These are phyloP conservation scores for Phytophthora pseudosyringae DNA, from an alignment of 352 stramenopile genomes.

Conservation along the genomic window DNA sequence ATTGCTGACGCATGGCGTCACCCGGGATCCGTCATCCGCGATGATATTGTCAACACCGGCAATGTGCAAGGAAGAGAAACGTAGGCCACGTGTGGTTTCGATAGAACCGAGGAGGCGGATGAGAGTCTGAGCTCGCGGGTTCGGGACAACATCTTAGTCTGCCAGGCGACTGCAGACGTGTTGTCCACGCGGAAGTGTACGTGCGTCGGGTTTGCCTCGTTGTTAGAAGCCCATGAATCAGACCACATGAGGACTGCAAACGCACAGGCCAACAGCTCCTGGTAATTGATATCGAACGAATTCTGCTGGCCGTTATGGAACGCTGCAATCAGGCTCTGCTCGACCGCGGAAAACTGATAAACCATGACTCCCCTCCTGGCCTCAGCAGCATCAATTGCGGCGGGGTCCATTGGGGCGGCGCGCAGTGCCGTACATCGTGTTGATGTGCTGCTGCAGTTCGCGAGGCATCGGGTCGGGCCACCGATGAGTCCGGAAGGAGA, in stretches of 20 bases:
- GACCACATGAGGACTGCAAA: slow-evolving; percentile 3
- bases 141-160: slow-evolving; percentile 11
- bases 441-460: slow-evolving; percentile 2
- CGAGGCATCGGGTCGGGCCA: not conserved
- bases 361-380: not conserved
- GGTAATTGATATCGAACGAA: slow-evolving; percentile 12
- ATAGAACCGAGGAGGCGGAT: slow-evolving; percentile 1
- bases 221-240: not conserved
- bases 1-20: not conserved
- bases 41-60: slow-evolving; percentile 5
- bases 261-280: slow-evolving; percentile 1
- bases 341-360: not conserved
- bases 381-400: not conserved
- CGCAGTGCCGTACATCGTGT: not conserved
- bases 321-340: not conserved
- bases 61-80: slow-evolving; percentile 18
- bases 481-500: slow-evolving; percentile 1
- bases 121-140: slow-evolving; percentile 17
- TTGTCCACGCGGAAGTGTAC: slow-evolving; percentile 29
- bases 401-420: not conserved
- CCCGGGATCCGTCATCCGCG: slow-evolving; percentile 3
- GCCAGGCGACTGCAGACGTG: slow-evolving; percentile 22
- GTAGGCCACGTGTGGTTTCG: not conserved
- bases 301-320: not conserved
- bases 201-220: slow-evolving; percentile 2